Evolutionary conservation across 2,329 filamentous ascomycete genomes (phyloP), one percentile per base, ranked within the genome.

Genomic region (Beauveria rudraprayagi): DNA sequence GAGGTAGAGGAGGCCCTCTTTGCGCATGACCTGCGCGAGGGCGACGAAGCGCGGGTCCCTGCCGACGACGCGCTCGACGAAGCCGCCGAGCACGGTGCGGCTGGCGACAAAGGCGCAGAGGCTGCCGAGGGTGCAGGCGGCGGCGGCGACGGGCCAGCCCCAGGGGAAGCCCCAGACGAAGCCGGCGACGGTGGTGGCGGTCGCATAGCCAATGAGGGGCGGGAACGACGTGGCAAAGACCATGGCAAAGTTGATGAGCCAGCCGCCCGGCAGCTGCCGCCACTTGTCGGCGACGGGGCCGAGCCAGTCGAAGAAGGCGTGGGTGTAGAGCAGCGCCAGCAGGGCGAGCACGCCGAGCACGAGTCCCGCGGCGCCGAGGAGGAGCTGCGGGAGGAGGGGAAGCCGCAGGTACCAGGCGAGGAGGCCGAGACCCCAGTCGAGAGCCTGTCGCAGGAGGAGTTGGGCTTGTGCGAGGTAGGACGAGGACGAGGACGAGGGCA

Each of bases 31-130:
- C 68, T 97, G 83, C 24, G 90, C 85, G 28, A 99, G 82, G 5
- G 94, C 94, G 10, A 94, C 85, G 72, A 99, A 99, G 57, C 92
- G 84, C 71, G 86, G 88, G 75, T 99, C 93, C 66, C 83, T 81
- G 61, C 90, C 90, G 55, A 97, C 88, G 67, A 96, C 80, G 19
- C 86, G 81, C 67, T 92, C 81, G 30, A 97, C 92, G 71, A 92
- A 92, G 50, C 77, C 78, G 66, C 88, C 88, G 62, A 97, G 80
- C 48, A 97, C 75, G 5, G 90, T 91, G 65, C 94, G 82, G 57
- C 89, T 92, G 51, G 90, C 85, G 62, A 95, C 71, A 71, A 99
- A 97, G 0, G 91, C 88, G 50, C 80, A 85, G 1, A 90, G 86
- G 22, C 88, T 91, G 44, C 94, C 94, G 37, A 85, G 74, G 2